A percentile compares a stretch with the other conserved stretches of the same genome.
These are phyloP conservation scores for Penicillium bialowiezense DNA, from an alignment of 495 filamentous ascomycete genomes.

Conservation along the genomic window DNA sequence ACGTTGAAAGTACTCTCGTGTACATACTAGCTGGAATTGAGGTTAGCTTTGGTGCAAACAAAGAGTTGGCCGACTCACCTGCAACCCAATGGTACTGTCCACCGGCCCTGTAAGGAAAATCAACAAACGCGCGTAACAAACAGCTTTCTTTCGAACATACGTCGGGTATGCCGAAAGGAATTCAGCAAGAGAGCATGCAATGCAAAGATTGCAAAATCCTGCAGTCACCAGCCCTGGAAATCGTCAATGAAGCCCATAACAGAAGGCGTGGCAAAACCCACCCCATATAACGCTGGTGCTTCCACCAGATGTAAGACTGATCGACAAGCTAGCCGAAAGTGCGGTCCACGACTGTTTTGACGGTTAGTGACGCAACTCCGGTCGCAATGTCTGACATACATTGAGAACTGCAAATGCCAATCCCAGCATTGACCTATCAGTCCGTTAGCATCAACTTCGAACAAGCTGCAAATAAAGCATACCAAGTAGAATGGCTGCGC, in stretches of 20 bases:
- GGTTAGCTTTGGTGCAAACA: conserved; percentile 2
- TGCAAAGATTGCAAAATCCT: conserved; percentile 65
- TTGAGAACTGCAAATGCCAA: conserved; percentile 48
- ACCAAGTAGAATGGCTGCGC: conserved; percentile 47
- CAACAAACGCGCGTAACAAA: neutral
- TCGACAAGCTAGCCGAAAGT: conserved; percentile 42
- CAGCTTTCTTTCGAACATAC: conserved; percentile 21
- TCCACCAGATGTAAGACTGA: conserved; percentile 43
- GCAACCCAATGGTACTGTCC: conserved; percentile 75
- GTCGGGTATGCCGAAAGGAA: conserved; percentile 70
- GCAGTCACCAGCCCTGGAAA: conserved; percentile 57
- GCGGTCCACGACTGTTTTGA: conserved; percentile 40
- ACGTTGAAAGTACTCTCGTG: neutral
- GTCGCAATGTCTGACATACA: conserved; percentile 14
- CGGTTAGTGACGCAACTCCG: neutral
- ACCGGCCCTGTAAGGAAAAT: conserved; percentile 35
- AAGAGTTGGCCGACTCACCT: conserved; percentile 27
- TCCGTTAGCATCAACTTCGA: neutral
- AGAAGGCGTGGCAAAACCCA: conserved; percentile 5
- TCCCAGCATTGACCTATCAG: conserved; percentile 39
- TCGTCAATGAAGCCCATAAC: neutral
- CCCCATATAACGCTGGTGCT: conserved; percentile 47
- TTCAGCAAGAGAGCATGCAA: conserved; percentile 66
- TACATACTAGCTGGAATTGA: conserved; percentile 27
- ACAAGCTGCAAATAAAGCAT: too few species aligned